Conservation (phyloP, 495 filamentous ascomycete species). For the Hypoxylon fuscum region DNA sequence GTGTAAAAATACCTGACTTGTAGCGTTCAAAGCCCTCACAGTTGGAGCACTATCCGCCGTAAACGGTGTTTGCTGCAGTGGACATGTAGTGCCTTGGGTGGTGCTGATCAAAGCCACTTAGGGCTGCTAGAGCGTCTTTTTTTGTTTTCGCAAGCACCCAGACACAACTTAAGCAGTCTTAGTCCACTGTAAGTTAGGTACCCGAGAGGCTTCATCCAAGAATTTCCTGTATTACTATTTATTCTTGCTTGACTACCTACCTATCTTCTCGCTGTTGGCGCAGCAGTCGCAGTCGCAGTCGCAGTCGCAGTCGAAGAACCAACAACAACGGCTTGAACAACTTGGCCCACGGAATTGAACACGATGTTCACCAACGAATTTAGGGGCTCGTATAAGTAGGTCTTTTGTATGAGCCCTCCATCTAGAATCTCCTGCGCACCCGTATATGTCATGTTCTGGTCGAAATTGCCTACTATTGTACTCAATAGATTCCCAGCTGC, state of each 20-base stretch:
- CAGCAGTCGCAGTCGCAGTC: slow-evolving; percentile 3
- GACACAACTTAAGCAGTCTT: no score
- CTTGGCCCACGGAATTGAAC: slow-evolving; percentile 62
- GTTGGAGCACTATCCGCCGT: no score
- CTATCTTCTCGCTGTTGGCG: slow-evolving; percentile 9
- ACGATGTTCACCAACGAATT: slow-evolving; percentile 66
- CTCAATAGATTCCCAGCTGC: slow-evolving; percentile 48
- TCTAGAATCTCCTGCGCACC: slow-evolving; percentile 53
- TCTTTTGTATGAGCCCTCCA: slow-evolving; percentile 62
- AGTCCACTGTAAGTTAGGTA: no score
- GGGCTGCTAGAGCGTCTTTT: no score
- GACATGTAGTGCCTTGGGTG: no score
- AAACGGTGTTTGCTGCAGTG: no score
- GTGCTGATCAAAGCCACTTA: no score
- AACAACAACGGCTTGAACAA: slow-evolving; percentile 64
- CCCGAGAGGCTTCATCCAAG: no score
- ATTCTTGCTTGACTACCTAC: not conserved
- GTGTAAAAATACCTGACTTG: no score
- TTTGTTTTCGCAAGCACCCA: no score
- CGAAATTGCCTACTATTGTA: slow-evolving; percentile 63
- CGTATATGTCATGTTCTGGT: slow-evolving; percentile 66
- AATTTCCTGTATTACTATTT: no score
- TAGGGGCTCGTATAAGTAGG: slow-evolving; percentile 60
- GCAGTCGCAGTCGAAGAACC: slow-evolving; percentile 19
- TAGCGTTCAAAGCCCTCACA: no score